Conservation (phyloP, 306 rosid species). For the Cicer pinnatifidum region DNA sequence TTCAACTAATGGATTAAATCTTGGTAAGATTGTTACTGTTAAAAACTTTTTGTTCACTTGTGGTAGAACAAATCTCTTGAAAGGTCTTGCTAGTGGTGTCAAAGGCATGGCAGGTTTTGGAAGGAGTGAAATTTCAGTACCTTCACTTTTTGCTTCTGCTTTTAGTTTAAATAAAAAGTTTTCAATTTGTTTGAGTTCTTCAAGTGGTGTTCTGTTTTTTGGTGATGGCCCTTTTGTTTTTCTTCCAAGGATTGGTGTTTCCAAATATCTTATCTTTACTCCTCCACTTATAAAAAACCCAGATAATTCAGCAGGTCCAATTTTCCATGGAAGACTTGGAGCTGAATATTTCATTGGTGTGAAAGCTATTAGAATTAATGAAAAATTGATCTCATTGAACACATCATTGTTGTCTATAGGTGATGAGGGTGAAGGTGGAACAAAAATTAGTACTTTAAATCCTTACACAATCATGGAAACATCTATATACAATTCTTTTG, state of each 20-base stretch:
- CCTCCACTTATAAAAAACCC: slow-evolving; percentile 56
- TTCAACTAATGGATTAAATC: slow-evolving; percentile 51
- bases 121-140: slow-evolving; percentile 41
- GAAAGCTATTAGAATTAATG: slow-evolving; percentile 44
- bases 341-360: slow-evolving; percentile 57
- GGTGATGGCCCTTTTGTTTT: slow-evolving; percentile 3
- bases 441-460: slow-evolving; percentile 51
- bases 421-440: slow-evolving; percentile 55
- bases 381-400: slow-evolving; percentile 25
- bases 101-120: slow-evolving; percentile 57
- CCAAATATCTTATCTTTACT: slow-evolving; percentile 47
- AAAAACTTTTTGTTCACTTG: slow-evolving; percentile 49
- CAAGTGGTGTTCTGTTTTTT: slow-evolving; percentile 2
- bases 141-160: slow-evolving; percentile 46
- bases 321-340: slow-evolving; percentile 28
- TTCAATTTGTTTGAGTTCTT: slow-evolving; percentile 53
- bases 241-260: slow-evolving; percentile 44
- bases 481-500: slow-evolving; percentile 47
- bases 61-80: slow-evolving; percentile 36
- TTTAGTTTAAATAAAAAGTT: slow-evolving; percentile 49
- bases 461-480: slow-evolving; percentile 54
- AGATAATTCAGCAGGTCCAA: slow-evolving; percentile 30
- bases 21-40: slow-evolving; percentile 23
- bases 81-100: slow-evolving; percentile 53
- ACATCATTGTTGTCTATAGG: slow-evolving; percentile 45